A percentile compares a stretch with the other conserved stretches of the same genome.
Conservation (phyloP, 805 yeast species). For the Metschnikowia chrysomelidarum region DNA sequence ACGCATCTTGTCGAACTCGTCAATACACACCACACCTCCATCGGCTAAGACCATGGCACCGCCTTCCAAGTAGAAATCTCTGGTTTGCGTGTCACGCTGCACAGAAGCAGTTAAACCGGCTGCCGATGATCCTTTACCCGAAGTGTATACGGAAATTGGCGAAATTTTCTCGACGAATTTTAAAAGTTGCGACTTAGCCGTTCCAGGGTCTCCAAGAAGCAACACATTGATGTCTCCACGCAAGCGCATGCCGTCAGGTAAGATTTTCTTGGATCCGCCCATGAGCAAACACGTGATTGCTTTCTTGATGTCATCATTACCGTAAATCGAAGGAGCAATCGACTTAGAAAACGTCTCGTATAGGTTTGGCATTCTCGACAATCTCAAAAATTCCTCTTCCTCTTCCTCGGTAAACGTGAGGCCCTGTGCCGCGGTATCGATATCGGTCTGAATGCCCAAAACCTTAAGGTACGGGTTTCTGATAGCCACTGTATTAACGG, state of each 20-base stretch:
- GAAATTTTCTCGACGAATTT: conserved; percentile 94
- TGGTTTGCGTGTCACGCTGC: conserved; percentile 81
- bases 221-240: conserved; percentile 97
- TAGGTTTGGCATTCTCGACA: conserved; percentile 80
- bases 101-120: conserved; percentile 99
- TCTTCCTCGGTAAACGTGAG: conserved; percentile 83
- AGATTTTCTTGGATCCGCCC: conserved; percentile 89
- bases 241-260: conserved; percentile 95
- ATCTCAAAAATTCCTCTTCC: conserved; percentile 81
- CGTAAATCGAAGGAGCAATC: conserved; percentile 96
- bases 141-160: conserved; percentile 93
- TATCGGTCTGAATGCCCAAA: conserved; percentile 80
- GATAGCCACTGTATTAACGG: conserved; percentile 69
- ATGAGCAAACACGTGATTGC: conserved; percentile 88
- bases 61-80: conserved; percentile 95
- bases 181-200: conserved; percentile 94
- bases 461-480: conserved; percentile 89
- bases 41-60: conserved; percentile 99
- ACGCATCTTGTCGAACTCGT: conserved; percentile 98
- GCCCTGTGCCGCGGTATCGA: conserved; percentile 61
- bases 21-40: conserved; percentile 98
- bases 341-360: conserved; percentile 83
- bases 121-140: conserved; percentile 99
- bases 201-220: conserved; percentile 96
- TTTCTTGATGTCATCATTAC: conserved; percentile 88